Evolutionary conservation across 768 basidiomycete species (phyloP).

Genomic region (Paxillus involutus): DNA sequence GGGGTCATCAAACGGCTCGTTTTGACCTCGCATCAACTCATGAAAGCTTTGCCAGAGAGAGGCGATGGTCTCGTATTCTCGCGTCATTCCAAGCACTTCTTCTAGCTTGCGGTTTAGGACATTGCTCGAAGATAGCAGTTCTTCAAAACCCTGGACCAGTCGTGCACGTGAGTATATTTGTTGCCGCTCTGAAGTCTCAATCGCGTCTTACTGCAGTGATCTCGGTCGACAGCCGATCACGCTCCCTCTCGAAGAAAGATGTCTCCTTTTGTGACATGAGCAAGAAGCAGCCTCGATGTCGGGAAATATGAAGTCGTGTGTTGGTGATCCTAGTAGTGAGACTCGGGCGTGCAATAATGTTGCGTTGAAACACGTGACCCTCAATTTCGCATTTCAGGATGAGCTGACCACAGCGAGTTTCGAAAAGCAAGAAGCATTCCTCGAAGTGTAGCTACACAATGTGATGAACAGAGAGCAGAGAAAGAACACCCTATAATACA

Average conservation of each 20-base stretch:
- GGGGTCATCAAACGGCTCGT: constrained; percentile 30
- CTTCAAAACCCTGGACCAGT: constrained; percentile 74
- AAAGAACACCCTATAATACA: constrained; percentile 5
- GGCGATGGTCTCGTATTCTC: constrained; percentile 88
- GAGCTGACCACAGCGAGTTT: too few species aligned
- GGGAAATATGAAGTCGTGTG: too few species aligned
- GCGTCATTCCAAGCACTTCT: constrained; percentile 89
- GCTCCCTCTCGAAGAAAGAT: constrained; percentile 77
- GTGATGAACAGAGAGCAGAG: constrained; percentile 4
- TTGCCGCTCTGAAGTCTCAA: not conserved
- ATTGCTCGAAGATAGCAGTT: constrained; percentile 81
- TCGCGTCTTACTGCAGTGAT: constrained; percentile 62
- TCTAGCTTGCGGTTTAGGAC: constrained; percentile 88
- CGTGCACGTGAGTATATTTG: not conserved
- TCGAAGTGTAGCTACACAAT: constrained; percentile 22
- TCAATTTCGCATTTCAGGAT: too few species aligned
- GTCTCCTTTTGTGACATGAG: constrained; percentile 38
- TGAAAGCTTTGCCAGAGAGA: constrained; percentile 82
- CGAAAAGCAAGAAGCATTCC: constrained; percentile 1
- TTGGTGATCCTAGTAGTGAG: too few species aligned
- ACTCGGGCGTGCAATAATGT: not conserved
- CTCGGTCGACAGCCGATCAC: constrained; percentile 70
- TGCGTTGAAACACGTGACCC: not conserved
- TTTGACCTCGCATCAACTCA: constrained; percentile 64
- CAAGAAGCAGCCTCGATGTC: not conserved